Evolutionary conservation across 2,329 filamentous ascomycete species (phyloP).

Genomic region (Trichoderma polysporum): DNA sequence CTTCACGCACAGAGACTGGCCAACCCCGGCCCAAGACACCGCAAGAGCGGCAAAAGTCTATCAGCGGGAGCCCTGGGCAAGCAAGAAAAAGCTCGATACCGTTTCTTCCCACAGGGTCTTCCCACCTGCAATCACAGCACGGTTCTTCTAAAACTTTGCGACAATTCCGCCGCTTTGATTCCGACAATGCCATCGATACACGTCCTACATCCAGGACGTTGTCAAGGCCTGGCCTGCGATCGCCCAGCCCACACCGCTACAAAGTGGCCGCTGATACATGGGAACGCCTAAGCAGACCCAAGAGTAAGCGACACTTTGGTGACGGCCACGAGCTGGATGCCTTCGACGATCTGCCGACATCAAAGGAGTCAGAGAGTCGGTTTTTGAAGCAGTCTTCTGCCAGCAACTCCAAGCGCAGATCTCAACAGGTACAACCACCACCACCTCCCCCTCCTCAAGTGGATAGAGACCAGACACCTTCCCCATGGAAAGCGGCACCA

Average conservation of each 20-base stretch:
- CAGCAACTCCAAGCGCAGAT: conserved; percentile 62
- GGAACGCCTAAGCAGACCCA: conserved; percentile 72
- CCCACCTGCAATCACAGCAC: conserved; percentile 75
- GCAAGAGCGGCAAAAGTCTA: conserved; percentile 57
- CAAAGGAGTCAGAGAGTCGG: conserved; percentile 73
- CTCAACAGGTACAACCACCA: conserved; percentile 54
- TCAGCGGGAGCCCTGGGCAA: conserved; percentile 48
- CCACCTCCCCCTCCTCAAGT: conserved; percentile 35
- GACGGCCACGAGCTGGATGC: conserved; percentile 89
- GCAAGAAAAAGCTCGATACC: conserved; percentile 63
- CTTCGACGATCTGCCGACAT: conserved; percentile 94
- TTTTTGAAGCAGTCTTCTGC: conserved; percentile 78
- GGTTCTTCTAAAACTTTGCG: conserved; percentile 68
- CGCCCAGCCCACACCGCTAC: conserved; percentile 57
- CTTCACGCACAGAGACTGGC: conserved; percentile 55
- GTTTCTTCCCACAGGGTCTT: conserved; percentile 76
- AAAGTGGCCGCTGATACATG: conserved; percentile 50
- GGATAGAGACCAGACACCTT: conserved; percentile 53
- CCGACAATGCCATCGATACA: conserved; percentile 64
- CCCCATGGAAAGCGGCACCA: conserved; percentile 50
- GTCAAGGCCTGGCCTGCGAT: conserved; percentile 58
- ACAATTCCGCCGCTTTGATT: conserved; percentile 77
- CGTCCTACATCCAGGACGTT: conserved; percentile 57
- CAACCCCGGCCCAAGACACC: conserved; percentile 70
- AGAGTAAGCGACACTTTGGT: conserved; percentile 63